Evolutionary conservation across 2,329 filamentous ascomycete genomes (phyloP), one percentile per base, ranked within the genome.

Genomic region (Monosporascus sp.): DNA sequence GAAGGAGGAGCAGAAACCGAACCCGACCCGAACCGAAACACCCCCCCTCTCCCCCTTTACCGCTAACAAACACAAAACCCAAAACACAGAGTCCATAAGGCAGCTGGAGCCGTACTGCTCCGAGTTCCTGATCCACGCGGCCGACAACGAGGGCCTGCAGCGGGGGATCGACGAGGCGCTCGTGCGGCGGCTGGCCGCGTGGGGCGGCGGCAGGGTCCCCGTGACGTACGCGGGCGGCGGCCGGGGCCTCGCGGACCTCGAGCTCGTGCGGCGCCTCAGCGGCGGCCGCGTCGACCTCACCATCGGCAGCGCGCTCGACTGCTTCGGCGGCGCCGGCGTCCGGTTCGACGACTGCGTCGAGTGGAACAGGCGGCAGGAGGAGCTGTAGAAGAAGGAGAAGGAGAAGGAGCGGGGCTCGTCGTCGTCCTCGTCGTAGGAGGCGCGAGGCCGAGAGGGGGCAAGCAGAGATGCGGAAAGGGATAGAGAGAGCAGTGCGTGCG

Each of bases 211-310:
- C 2, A 85, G 77, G 39, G 93, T 96, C 61, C 94, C 94, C 2
- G 89, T 97, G 17, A 99, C 94, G 1, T 99, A 99, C 74, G 94
- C 94, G 6, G 94, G 94, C 24, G 94, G 94, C n/a, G 94, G 90
- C 41, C 82, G 90, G 51, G 86, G 84, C 63, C 74, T 97, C 38
- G 80, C 86, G 47, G 94, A 99, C 66, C 74, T 99, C 27, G 89
- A 94, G 54, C 78, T 84, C 37, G 94, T 99, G 9, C 88, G 90
- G 73, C 72, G 73, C 43, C 75, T 96, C 59, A 97, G 93, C 70
- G 70, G 73, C 37, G 91, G 90, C 27, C 90, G 85, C 67, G 86
- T 97, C 22, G 92, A 99, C 67, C 76, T 99, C 62, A 99, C 94
- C 0, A 97, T 97, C 67, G 94, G 94, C 14, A 97, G 94, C 69